Percentiles rank a stretch among this genome's conserved stretches.
Conservation (phyloP, 2,329 filamentous ascomycete species). For the Alternaria sp. region DNA sequence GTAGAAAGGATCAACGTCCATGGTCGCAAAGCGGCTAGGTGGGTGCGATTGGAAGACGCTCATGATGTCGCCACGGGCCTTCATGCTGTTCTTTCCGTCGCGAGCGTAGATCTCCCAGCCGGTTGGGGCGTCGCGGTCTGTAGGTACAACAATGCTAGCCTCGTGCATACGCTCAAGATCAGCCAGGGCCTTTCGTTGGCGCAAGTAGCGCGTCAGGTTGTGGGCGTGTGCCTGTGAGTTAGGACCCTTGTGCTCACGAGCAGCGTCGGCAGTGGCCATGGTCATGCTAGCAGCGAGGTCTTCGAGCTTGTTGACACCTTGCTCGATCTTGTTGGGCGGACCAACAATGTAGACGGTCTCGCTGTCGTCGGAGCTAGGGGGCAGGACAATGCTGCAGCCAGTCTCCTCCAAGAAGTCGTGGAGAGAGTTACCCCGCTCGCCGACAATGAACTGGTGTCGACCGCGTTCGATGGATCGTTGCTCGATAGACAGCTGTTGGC, state of each 20-base stretch:
- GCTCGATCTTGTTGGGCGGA: slow-evolving; percentile 74
- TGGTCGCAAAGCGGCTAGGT: slow-evolving; percentile 71
- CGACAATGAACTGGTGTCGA: slow-evolving; percentile 93
- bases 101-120: slow-evolving; percentile 90
- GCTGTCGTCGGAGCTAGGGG: slow-evolving; percentile 76
- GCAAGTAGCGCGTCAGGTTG: slow-evolving; percentile 86
- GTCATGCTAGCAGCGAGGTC: slow-evolving; percentile 89
- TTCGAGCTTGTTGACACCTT: slow-evolving; percentile 83
- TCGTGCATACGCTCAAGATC: slow-evolving; percentile 81
- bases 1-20: slow-evolving; percentile 80
- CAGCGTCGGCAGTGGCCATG: slow-evolving; percentile 82
- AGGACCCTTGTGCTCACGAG: slow-evolving; percentile 77
- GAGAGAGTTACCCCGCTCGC: slow-evolving; percentile 78
- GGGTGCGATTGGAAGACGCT: slow-evolving; percentile 77
- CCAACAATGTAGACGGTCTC: slow-evolving; percentile 88
- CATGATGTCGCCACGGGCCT: slow-evolving; percentile 77
- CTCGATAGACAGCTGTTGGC: slow-evolving; percentile 76
- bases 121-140: slow-evolving; percentile 71
- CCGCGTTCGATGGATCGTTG: slow-evolving; percentile 84
- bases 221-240: slow-evolving; percentile 81
- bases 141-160: slow-evolving; percentile 86
- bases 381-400: slow-evolving; percentile 86
- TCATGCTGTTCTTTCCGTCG: slow-evolving; percentile 82
- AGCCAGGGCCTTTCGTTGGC: slow-evolving; percentile 80
- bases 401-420: slow-evolving; percentile 91